Percentiles rank a stretch among this genome's conserved stretches.
Evolutionary conservation across 352 stramenopile genomes (phyloP).

Genomic region (Phytophthora europaea): DNA sequence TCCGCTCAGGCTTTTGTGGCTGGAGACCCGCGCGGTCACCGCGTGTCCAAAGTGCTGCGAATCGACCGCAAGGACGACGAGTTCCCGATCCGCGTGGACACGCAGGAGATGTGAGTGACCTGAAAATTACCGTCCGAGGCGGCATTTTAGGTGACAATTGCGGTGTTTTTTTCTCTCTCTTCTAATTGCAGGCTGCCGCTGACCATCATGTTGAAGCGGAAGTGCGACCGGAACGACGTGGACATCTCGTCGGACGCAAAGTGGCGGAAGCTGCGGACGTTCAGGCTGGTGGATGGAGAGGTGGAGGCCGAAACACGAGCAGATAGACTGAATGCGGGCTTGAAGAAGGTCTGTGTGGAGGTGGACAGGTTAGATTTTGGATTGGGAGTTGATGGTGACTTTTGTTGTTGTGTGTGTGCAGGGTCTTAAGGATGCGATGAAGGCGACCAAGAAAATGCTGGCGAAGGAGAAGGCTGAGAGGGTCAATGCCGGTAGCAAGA

Average conservation of each 20-base stretch:
- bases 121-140: neutral
- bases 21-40: constrained; percentile 73
- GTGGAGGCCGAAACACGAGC: constrained; percentile 68
- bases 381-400: neutral
- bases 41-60: constrained; percentile 67
- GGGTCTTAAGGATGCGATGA: constrained; percentile 41
- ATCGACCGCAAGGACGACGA: constrained; percentile 53
- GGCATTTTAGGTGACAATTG: neutral
- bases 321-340: constrained; percentile 61
- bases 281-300: constrained; percentile 66
- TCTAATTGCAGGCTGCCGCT: constrained; percentile 54
- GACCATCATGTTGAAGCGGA: constrained; percentile 79
- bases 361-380: neutral
- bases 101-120: constrained; percentile 68
- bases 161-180: neutral
- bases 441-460: constrained; percentile 38
- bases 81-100: constrained; percentile 75
- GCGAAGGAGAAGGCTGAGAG: constrained; percentile 37
- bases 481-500: constrained; percentile 31
- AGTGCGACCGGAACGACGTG: constrained; percentile 62
- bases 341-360: constrained; percentile 49
- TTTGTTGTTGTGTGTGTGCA: constrained; percentile 12
- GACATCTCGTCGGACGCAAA: constrained; percentile 59
- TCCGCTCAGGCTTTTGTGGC: constrained; percentile 67
- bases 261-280: constrained; percentile 84